Conservation (phyloP, 2,329 filamentous ascomycete genomes). For the Alternaria brassicae region DNA sequence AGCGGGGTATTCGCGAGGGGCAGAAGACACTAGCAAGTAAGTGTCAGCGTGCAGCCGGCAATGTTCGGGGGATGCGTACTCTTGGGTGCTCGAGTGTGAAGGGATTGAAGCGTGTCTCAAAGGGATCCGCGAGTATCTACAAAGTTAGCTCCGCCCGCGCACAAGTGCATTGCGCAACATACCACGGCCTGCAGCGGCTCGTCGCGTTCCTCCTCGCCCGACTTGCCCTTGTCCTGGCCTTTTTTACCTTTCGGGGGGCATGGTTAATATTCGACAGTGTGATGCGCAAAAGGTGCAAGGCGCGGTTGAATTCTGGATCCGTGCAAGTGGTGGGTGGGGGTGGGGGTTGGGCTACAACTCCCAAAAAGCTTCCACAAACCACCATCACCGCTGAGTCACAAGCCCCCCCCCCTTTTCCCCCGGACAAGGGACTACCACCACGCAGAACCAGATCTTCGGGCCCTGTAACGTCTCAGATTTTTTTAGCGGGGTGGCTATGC, state of each 20-base stretch:
- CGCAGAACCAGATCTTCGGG: conserved; percentile 25
- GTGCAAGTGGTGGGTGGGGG: conserved; percentile 22
- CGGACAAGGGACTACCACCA: conserved; percentile 18
- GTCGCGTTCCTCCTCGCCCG: conserved; percentile 64
- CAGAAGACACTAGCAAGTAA: conserved; percentile 74
- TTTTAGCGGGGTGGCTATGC: conserved; percentile 33
- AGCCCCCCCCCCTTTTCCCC: too few relatives aligned
- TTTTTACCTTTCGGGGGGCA: conserved; percentile 60
- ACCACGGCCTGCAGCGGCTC: conserved; percentile 70
- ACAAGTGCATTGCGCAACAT: conserved; percentile 39
- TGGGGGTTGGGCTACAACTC: conserved; percentile 12
- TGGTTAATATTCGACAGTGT: conserved; percentile 26
- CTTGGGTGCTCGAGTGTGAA: conserved; percentile 88
- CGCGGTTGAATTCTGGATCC: conserved; percentile 19
- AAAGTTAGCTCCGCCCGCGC: conserved; percentile 25
- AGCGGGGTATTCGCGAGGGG: conserved; percentile 92
- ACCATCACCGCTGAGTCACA: conserved; percentile 28
- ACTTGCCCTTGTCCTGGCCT: conserved; percentile 49
- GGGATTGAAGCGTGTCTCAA: conserved; percentile 88
- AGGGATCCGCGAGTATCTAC: conserved; percentile 90
- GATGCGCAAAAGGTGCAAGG: conserved; percentile 10
- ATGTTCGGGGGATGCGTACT: conserved; percentile 60
- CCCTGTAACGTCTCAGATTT: conserved; percentile 29
- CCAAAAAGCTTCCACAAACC: conserved; percentile 19
- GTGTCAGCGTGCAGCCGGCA: conserved; percentile 27